These are phyloP conservation scores for Mucor circinelloides DNA, from an alignment of 371 early-diverging fungal genomes.

Conservation along the genomic window DNA sequence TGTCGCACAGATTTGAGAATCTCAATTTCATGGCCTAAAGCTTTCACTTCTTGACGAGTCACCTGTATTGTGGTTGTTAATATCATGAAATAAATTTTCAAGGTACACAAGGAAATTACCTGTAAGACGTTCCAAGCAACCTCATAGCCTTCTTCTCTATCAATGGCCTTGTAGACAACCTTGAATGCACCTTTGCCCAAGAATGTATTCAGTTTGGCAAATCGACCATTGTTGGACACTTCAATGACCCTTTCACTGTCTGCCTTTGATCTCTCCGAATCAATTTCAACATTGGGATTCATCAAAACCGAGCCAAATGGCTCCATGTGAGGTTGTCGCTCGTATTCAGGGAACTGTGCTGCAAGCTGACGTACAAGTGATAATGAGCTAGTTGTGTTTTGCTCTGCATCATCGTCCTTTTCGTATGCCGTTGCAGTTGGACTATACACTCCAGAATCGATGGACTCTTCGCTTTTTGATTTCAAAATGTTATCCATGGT, in stretches of 20 bases:
- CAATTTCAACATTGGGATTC: conserved; percentile 38
- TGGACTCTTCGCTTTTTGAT: conserved; percentile 26
- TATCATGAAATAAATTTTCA: background rate
- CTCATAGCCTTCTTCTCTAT: conserved; percentile 83
- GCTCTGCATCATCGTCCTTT: conserved; percentile 14
- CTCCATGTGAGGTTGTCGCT: conserved; percentile 33
- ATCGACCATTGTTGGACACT: conserved; percentile 73
- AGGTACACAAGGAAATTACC: conserved; percentile 23
- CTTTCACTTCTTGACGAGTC: conserved; percentile 37
- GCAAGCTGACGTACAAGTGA: conserved; percentile 44
- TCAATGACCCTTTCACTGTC: conserved; percentile 56
- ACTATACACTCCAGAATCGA: conserved; percentile 32
- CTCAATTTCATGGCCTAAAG: conserved; percentile 60
- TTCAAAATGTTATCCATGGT: conserved; percentile 5
- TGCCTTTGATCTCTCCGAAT: conserved; percentile 25
- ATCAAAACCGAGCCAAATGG: conserved; percentile 44
- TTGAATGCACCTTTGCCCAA: conserved; percentile 90
- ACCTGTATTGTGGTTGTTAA: conserved; percentile 9
- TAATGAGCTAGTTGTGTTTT: conserved; percentile 33
- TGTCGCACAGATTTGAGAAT: conserved; percentile 80
- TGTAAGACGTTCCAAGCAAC: conserved; percentile 87
- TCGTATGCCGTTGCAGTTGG: conserved; percentile 9
- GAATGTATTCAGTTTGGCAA: conserved; percentile 64
- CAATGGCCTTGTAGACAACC: conserved; percentile 87
- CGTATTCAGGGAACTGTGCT: conserved; percentile 40